phyloP scores from a whole-genome alignment of 1,284 basidiomycete genomes.

The Cryptococcus sp. region DNA sequence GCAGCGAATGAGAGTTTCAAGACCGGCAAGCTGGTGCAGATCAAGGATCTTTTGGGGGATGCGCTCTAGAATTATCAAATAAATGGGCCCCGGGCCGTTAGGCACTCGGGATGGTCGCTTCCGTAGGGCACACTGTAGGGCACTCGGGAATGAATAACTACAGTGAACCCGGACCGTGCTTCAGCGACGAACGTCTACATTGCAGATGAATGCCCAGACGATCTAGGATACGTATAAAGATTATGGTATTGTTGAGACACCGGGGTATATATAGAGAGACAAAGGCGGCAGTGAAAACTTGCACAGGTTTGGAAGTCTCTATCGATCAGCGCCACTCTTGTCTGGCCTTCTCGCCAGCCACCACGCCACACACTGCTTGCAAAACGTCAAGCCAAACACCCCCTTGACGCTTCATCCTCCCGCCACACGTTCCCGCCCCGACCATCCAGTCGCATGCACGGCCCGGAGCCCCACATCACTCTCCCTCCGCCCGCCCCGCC shows the following conservation, averaged over 20 bases:
- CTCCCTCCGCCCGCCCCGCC: no score
- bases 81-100: no score
- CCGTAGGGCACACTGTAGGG: no score
- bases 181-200: constrained; percentile 1
- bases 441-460: background rate
- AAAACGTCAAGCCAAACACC: background rate
- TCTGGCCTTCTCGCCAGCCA: background rate
- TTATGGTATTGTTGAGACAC: constrained; percentile 19
- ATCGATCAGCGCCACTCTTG: no score
- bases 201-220: constrained; percentile 5
- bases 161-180: no score
- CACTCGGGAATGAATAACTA: no score
- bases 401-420: background rate
- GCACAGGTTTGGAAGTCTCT: background rate
- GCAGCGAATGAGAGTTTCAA: constrained; percentile 58
- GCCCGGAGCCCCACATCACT: background rate
- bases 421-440: background rate
- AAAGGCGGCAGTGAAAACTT: background rate
- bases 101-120: no score
- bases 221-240: background rate
- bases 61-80: no score
- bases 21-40: constrained; percentile 53
- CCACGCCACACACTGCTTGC: background rate
- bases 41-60: constrained; percentile 36
- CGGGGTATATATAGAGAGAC: constrained; percentile 7